Evolutionary conservation across 2,329 filamentous ascomycete species (phyloP).

Genomic region (Penicillium sp.): DNA sequence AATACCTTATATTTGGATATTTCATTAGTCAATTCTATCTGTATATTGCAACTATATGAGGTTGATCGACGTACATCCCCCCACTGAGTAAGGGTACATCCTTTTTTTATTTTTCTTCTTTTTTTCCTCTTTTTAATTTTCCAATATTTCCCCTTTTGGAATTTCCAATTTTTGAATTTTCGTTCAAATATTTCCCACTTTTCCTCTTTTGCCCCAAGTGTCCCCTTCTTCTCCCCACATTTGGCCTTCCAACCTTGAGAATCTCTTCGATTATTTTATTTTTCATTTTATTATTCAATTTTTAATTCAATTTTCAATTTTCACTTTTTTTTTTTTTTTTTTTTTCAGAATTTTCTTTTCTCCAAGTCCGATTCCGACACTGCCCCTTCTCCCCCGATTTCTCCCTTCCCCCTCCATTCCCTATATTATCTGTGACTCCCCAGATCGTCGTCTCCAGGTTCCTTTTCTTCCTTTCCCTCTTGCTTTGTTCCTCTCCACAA

Average conservation of each 20-base stretch:
- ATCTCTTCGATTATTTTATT: slow-evolving; percentile 8
- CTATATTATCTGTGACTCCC: slow-evolving; percentile 22
- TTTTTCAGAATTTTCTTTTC: slow-evolving; percentile 12
- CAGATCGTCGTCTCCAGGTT: slow-evolving; percentile 25
- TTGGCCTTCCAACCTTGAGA: slow-evolving; percentile 5
- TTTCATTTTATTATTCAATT: slow-evolving; percentile 16
- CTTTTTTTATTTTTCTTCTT: slow-evolving; percentile 5
- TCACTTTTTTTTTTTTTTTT: slow-evolving; percentile 13
- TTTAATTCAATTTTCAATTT: slow-evolving; percentile 13
- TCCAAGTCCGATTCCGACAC: slow-evolving; percentile 18
- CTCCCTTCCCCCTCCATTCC: slow-evolving; percentile 24
- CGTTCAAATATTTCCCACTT: slow-evolving; percentile 9
- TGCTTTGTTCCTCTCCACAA: slow-evolving; percentile 1
- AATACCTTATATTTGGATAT: not conserved
- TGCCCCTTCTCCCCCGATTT: slow-evolving; percentile 23
- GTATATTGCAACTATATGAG: not conserved
- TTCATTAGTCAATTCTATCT: not conserved
- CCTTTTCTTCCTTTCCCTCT: slow-evolving; percentile 6
- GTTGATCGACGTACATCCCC: not conserved
- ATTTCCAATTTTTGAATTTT: slow-evolving; percentile 1
- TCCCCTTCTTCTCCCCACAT: slow-evolving; percentile 27
- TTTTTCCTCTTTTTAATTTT: slow-evolving; percentile 7
- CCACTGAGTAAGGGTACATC: not conserved
- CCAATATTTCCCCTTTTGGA: slow-evolving; percentile 15
- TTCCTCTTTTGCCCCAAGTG: slow-evolving; percentile 21